Evolutionary conservation across 2,329 filamentous ascomycete species (phyloP).

Genomic region (Claviceps sp.): DNA sequence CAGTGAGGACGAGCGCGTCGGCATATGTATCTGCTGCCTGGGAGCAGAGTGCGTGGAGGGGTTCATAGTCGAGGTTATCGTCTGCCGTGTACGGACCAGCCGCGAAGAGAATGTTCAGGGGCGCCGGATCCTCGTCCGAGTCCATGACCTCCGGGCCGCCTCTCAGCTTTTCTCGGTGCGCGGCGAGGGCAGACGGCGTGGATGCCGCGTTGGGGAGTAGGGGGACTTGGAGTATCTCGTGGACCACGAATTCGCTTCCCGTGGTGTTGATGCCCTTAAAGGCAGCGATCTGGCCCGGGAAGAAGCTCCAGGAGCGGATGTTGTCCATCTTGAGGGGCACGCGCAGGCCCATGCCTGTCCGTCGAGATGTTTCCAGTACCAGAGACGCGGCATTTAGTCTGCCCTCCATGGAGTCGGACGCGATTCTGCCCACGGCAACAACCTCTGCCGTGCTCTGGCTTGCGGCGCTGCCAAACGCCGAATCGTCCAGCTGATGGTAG

Average conservation of each 20-base stretch:
- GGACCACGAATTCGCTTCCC: constrained; percentile 69
- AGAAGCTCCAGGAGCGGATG: constrained; percentile 63
- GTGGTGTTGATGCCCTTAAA: constrained; percentile 76
- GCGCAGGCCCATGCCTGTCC: constrained; percentile 68
- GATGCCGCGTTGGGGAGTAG: constrained; percentile 64
- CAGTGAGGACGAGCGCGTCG: constrained; percentile 67
- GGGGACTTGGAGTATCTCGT: constrained; percentile 62
- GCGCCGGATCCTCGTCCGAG: constrained; percentile 36
- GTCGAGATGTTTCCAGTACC: constrained; percentile 75
- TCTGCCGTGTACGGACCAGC: constrained; percentile 87
- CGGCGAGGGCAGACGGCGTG: constrained; percentile 47
- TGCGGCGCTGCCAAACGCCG: constrained; percentile 75
- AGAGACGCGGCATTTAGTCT: constrained; percentile 76
- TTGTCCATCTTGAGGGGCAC: constrained; percentile 66
- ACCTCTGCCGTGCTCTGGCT: constrained; percentile 75
- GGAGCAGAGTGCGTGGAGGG: constrained; percentile 67
- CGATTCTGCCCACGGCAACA: constrained; percentile 82
- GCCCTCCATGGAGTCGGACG: constrained; percentile 74
- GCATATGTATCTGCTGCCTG: constrained; percentile 61
- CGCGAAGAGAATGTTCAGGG: constrained; percentile 64
- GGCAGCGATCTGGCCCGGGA: constrained; percentile 88
- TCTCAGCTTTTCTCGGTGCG: constrained; percentile 55
- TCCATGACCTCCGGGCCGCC: constrained; percentile 51
- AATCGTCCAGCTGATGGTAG: constrained; percentile 62
- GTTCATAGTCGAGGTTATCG: constrained; percentile 81